Evolutionary conservation across 441 rosid genomes (phyloP).

Genomic region (Eruca vesicaria): DNA sequence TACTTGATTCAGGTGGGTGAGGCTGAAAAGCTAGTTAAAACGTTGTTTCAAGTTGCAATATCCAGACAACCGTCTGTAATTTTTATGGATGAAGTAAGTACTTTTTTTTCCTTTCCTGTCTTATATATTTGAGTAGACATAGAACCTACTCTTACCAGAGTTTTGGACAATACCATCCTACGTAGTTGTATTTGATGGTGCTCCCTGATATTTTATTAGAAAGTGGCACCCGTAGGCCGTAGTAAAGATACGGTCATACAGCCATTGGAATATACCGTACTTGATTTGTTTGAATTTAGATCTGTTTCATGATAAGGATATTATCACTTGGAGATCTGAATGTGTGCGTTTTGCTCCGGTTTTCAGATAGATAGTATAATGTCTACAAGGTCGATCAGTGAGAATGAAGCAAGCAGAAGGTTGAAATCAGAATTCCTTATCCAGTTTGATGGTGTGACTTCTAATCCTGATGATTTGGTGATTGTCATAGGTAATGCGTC

Average conservation of each 20-base stretch:
- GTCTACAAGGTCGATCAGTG: constrained; percentile 82
- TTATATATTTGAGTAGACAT: not conserved
- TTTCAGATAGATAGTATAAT: constrained; percentile 86
- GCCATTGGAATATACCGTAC: not conserved
- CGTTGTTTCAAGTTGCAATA: constrained; percentile 84
- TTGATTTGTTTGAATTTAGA: not conserved
- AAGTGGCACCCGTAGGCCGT: not conserved
- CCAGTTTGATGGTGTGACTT: constrained; percentile 93
- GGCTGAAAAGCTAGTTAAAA: constrained; percentile 91
- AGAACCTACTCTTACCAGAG: not conserved
- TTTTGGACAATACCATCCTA: not conserved
- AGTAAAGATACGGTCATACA: too few relatives aligned
- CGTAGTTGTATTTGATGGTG: not conserved
- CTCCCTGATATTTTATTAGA: not conserved
- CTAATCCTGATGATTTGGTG: constrained; percentile 78
- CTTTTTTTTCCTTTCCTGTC: constrained; percentile 6
- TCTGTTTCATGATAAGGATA: not conserved
- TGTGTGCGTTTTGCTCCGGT: constrained; percentile 5
- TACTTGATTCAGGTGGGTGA: constrained; percentile 74
- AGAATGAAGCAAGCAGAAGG: constrained; percentile 92
- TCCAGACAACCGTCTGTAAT: constrained; percentile 94
- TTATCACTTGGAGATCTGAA: constrained; percentile 17
- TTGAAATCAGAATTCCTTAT: constrained; percentile 91
- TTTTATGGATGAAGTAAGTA: constrained; percentile 88
- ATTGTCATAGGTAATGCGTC: constrained; percentile 79